A percentile compares a stretch with the other conserved stretches of the same genome.
phyloP scores from a whole-genome alignment of 352 stramenopile genomes.

The Pythium phragmiticola region DNA sequence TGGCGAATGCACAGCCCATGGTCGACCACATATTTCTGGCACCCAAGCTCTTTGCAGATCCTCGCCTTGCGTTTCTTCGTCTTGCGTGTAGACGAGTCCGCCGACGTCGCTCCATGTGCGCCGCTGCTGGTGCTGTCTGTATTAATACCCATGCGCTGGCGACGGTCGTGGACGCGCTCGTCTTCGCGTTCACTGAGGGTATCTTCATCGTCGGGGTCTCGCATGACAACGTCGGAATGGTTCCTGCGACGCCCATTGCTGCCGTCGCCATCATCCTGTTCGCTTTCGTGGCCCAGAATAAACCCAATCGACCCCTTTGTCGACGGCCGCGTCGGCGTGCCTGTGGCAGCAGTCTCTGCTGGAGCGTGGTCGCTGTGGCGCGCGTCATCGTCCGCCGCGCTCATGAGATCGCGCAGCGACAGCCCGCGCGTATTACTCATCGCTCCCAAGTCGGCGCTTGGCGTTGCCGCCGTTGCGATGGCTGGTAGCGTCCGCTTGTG shows the following conservation, averaged over 20 bases:
- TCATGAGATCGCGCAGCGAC: constrained; percentile 29
- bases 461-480: neutral
- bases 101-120: neutral
- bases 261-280: constrained; percentile 6
- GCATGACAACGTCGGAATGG: constrained; percentile 9
- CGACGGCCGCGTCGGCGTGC: neutral
- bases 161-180: neutral
- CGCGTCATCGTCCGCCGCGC: constrained; percentile 21
- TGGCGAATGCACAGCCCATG: constrained; percentile 45
- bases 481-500: neutral
- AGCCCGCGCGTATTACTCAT: constrained; percentile 24
- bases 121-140: neutral
- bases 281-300: constrained; percentile 22
- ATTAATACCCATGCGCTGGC: neutral
- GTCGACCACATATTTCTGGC: constrained; percentile 49
- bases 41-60: constrained; percentile 39
- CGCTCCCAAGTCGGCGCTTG: neutral
- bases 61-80: constrained; percentile 45
- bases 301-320: constrained; percentile 27
- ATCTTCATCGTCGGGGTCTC: constrained; percentile 15
- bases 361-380: neutral
- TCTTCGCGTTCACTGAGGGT: constrained; percentile 17
- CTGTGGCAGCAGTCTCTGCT: neutral
- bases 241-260: neutral
- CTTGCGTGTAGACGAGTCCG: constrained; percentile 20